A percentile compares a stretch with the other conserved stretches of the same genome.
Evolutionary conservation across 805 yeast genomes (phyloP).

Genomic region (Kuraishia piskuri): DNA sequence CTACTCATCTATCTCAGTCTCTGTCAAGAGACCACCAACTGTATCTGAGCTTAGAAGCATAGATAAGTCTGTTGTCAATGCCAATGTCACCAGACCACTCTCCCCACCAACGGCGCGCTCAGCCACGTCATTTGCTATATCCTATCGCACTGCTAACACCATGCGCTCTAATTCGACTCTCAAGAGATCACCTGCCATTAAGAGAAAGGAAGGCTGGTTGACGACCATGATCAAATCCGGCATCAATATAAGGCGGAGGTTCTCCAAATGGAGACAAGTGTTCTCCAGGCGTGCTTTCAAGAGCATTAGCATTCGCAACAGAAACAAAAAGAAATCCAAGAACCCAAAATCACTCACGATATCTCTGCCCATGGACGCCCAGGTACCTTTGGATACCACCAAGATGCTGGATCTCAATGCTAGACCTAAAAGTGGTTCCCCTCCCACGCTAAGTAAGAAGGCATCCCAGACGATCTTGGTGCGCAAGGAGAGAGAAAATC

Average conservation of each 20-base stretch:
- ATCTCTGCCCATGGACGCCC: not conserved
- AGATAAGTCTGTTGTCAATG: not conserved
- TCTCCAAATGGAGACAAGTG: conserved; percentile 8
- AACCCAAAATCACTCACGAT: not conserved
- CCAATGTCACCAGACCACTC: not conserved
- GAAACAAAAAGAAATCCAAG: not conserved
- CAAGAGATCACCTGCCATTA: conserved; percentile 22
- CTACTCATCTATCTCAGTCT: not conserved
- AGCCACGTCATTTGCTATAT: not conserved
- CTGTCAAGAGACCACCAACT: not conserved
- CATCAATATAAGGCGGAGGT: conserved; percentile 12
- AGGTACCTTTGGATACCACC: not conserved
- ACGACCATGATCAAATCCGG: conserved; percentile 10
- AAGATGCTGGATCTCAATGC: not conserved
- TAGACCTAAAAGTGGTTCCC: not conserved
- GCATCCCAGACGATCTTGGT: not conserved
- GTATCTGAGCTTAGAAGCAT: not conserved
- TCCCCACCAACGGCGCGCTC: not conserved
- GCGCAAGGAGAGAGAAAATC: not conserved
- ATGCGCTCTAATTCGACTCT: conserved; percentile 9
- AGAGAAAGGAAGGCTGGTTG: conserved; percentile 21
- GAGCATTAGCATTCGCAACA: not conserved
- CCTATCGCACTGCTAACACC: not conserved
- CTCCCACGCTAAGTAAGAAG: not conserved
- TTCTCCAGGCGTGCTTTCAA: conserved; percentile 1